Base-by-base conservation (phyloP, 2,329 filamentous ascomycete species). In the Dactylellina haptotyla region DNA sequence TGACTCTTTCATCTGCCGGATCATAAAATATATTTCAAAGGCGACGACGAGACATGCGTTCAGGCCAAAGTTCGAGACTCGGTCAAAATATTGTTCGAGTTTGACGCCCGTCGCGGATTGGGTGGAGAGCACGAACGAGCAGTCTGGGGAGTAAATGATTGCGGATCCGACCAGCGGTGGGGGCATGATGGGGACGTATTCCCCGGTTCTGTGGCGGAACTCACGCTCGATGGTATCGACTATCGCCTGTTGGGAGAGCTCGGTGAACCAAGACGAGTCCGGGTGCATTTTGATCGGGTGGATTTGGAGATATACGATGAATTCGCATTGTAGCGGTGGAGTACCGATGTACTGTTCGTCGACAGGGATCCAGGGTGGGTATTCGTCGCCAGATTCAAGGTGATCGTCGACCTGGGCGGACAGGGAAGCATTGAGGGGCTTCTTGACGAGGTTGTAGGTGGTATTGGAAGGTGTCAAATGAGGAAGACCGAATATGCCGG, bases 401-500 rank as follows among this genome's bases (percentile, higher is more conserved):
- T 91, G 90, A 32, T 84, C 85, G n/a, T 86, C 81, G 1, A 97
- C 87, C 0, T 87, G 85, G 58, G 87, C 84, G 18, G 87, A 85
- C 12, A 97, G 83, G 0, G 91, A 93, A 75, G 86, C 84, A 77
- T 94, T 91, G 34, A 98, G 83, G 14, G 96, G 82, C 56, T 83
- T 83, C 78, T 82, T 89, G 2, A 82, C 78, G 0, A 78, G 75
- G 4, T 79, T 80, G 77, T 87, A 89, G 1, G 83, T 82, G 64
- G 83, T 81, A 20, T 82, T 79, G 4, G 85, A 86, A 14, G 91
- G 85, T 0, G 90, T 84, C 57, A 99, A 85, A 80, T 98, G 93
- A 25, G 95, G 93, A 50, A 98, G 83, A 1, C 89, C 90, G 80
- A 96, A 96, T 64, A 98, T 89, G 45, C 95, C 93, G n/a, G 90